These are phyloP conservation scores for Geotrichum aggregatum DNA, from an alignment of 1,139 yeast genomes.

Conservation along the genomic window DNA sequence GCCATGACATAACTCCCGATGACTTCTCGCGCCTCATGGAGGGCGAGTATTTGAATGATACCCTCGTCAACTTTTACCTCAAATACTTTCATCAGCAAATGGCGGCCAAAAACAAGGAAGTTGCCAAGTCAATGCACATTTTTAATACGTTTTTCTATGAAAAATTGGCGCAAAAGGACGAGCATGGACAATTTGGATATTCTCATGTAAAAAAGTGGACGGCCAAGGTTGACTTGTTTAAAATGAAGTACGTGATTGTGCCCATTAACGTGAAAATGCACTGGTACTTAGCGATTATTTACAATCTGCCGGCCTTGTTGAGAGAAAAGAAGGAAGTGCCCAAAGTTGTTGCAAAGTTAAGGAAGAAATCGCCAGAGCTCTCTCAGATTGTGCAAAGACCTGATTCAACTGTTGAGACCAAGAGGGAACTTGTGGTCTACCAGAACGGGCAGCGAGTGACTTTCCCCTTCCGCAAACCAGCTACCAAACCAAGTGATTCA, in stretches of 20 bases:
- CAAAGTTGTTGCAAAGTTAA: neutral
- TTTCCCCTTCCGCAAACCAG: neutral
- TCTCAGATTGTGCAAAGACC: neutral
- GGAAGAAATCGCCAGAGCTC: neutral
- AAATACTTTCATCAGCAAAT: constrained; percentile 27
- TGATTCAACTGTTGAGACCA: neutral
- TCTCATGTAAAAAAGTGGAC: constrained; percentile 77
- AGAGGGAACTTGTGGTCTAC: neutral
- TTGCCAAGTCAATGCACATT: constrained; percentile 48
- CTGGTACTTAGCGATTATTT: constrained; percentile 71
- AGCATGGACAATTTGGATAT: constrained; percentile 44
- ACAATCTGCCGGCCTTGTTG: constrained; percentile 30
- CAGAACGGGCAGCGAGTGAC: neutral
- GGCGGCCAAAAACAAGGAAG: constrained; percentile 16
- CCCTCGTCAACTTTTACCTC: constrained; percentile 41
- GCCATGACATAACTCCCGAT: constrained; percentile 32
- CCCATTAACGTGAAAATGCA: constrained; percentile 79
- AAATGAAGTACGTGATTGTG: constrained; percentile 58
- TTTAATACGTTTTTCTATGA: constrained; percentile 83
- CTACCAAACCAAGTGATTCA: neutral
- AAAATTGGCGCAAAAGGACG: constrained; percentile 45
- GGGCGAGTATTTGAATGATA: constrained; percentile 43
- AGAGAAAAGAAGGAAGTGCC: constrained; percentile 14
- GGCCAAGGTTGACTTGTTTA: constrained; percentile 58
- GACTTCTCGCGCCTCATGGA: constrained; percentile 40